Base-by-base conservation (phyloP, 75 land plant species). In the Gnetum montanum region DNA sequence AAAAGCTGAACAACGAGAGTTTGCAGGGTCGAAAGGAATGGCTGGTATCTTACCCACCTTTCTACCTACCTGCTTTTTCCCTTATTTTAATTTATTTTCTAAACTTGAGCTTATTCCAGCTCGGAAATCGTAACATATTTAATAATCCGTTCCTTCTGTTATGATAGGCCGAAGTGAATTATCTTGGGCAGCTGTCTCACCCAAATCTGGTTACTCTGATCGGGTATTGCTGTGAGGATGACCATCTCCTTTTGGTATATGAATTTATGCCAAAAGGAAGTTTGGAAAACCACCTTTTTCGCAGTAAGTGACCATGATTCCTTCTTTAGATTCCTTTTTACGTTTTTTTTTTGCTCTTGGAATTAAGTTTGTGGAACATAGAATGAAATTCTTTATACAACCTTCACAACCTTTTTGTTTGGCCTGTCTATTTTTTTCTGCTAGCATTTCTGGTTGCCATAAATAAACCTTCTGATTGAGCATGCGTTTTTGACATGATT, bases 181-280 rank as follows among this genome's bases (percentile, higher is more conserved):
- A 65, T 63, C 53, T 82, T 37, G 81, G 85, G 20, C 81, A 77
- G 56, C 69, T 79, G 37, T 68, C 67, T 40, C 86, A 83, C 61
- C 79, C 79, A 11, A 68, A 83, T 63, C 76, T 83, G 18, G 86
- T 83, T 38, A 83, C 71, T 58, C 45, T 83, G 58, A 33, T 83
- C 18, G 86, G 86, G 3, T 83, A 65, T 19, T 79, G 86, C 64
- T 31, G 72, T 31, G 86, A 83, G 53, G 86, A 83, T 59, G 86
- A 83, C 18, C 83, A 83, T 22, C 47, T 78, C 3, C 65, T 79
- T 28, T 52, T 79, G 45, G 83, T 83, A 18, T 83, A 83, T 26
- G 86, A 83, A 34, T 79, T 83, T 61, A 79, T 83, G 83, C 75
- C 79, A 22, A 74, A 82, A 1, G 86, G 86, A 41, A 83, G 83